Base-by-base conservation (phyloP, 2,329 filamentous ascomycete species). In the Pestalotiopsis sp. region DNA sequence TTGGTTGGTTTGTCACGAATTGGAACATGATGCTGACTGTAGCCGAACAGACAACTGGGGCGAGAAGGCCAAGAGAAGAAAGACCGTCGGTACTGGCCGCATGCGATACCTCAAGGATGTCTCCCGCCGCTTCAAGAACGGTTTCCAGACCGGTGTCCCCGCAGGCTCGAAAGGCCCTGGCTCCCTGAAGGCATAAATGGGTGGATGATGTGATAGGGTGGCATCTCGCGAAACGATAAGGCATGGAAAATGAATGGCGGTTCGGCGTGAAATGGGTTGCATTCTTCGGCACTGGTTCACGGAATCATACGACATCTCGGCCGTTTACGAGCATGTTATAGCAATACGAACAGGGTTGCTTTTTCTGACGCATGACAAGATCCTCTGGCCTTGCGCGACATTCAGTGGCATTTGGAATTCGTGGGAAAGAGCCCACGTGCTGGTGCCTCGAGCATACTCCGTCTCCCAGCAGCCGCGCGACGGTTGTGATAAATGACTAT, bases 11-110 rank as follows among this genome's bases (percentile, higher is more conserved):
- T 13, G 49, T 25, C 27, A 9, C 40, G 61, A 57, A 23, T 38
- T 56, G 27, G 67, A 57, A 62, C 45, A 65, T 31, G 57, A 71
- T 71, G 70, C 73, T 74, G 65, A 74, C 74, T 56, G 52, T 66
- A 62, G 41, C 14, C 14, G 41, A 72, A 83, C 82, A 98, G 95
- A 92, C 92, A 98, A 99, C 93, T 99, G 96, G 96, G 91, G 93
- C 85, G 95, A 98, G 91, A 99, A 99, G 93, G 95, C 95, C 80
- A 98, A 98, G 94, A 90, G 96, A 86, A 97, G 96, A 92, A 98
- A 98, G 95, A 98, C 95, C 82, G 95, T 93, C 83, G 96, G 96
- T 80, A 95, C 94, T 82, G 96, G 96, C 85, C 93, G 96, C 85
- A 96, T 95, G 92, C 91, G 94, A 83, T 93, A 95, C 88, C 90